A percentile compares a stretch with the other conserved stretches of the same genome.
Conservation (phyloP, 495 filamentous ascomycete genomes). For the Tetracladium marchalianum region DNA sequence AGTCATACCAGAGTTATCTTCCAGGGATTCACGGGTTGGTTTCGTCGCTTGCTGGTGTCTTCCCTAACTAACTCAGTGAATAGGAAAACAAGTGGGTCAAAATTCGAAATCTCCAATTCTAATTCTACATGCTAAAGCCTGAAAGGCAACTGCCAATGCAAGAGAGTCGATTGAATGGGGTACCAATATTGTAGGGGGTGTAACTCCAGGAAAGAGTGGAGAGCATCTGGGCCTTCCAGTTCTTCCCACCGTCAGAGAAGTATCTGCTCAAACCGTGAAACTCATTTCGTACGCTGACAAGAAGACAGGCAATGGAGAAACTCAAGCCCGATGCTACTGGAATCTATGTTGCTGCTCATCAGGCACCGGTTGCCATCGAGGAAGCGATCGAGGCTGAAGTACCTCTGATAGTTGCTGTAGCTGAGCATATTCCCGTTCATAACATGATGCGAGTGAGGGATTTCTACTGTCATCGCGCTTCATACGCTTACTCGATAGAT, state of each 20-base stretch:
- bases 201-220: conserved; percentile 65
- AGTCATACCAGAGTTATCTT: conserved; percentile 73
- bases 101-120: not conserved
- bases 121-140: not conserved
- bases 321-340: conserved; percentile 78
- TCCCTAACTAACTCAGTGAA: conserved; percentile 1
- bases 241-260: conserved; percentile 59
- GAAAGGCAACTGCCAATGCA: conserved; percentile 69
- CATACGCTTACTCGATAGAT: conserved; percentile 28
- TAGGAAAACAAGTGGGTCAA: conserved; percentile 29
- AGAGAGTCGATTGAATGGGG: conserved; percentile 77
- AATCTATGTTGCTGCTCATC: conserved; percentile 74
- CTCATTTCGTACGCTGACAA: not conserved
- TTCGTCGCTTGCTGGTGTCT: not conserved
- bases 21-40: conserved; percentile 74
- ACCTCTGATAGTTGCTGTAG: conserved; percentile 78
- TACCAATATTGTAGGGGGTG: conserved; percentile 80
- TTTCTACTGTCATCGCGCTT: not conserved
- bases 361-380: conserved; percentile 70
- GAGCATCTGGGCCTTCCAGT: conserved; percentile 77
- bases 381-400: conserved; percentile 86
- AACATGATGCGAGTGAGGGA: conserved; percentile 65
- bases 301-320: conserved; percentile 54
- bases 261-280: conserved; percentile 22
- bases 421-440: conserved; percentile 84